Evolutionary conservation across 176 grass and related monocot species (phyloP).

Genomic region (Zizania latifolia): DNA sequence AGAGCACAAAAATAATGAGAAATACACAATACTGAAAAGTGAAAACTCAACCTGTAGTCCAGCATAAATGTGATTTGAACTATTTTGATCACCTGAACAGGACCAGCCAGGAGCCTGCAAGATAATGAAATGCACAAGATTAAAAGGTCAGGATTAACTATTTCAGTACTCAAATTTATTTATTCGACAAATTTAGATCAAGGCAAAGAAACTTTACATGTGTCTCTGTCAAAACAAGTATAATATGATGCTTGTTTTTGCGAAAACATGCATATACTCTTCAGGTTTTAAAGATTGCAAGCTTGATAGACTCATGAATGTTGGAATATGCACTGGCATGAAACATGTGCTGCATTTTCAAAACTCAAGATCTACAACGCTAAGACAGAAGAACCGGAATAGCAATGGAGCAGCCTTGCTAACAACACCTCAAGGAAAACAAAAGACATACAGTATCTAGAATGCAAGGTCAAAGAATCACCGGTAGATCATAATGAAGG

Average conservation of each 20-base stretch:
- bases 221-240: background rate
- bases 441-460: background rate
- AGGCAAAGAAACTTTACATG: background rate
- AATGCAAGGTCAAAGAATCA: constrained; percentile 44
- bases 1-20: constrained; percentile 6
- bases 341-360: background rate
- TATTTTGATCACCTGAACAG: constrained; percentile 55
- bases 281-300: background rate
- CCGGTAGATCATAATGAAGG: constrained; percentile 78
- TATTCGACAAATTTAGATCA: background rate
- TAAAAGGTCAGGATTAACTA: constrained; percentile 9
- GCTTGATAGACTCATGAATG: background rate
- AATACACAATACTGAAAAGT: constrained; percentile 1
- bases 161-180: background rate
- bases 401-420: background rate
- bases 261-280: background rate
- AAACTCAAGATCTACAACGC: background rate
- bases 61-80: constrained; percentile 56
- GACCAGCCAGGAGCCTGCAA: constrained; percentile 84
- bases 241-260: background rate
- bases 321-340: background rate
- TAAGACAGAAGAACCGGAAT: background rate
- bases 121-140: constrained; percentile 22
- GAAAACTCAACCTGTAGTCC: constrained; percentile 70
- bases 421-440: background rate